Base-by-base conservation (phyloP, 2,329 filamentous ascomycete species). In the Clathrospora elynae region DNA sequence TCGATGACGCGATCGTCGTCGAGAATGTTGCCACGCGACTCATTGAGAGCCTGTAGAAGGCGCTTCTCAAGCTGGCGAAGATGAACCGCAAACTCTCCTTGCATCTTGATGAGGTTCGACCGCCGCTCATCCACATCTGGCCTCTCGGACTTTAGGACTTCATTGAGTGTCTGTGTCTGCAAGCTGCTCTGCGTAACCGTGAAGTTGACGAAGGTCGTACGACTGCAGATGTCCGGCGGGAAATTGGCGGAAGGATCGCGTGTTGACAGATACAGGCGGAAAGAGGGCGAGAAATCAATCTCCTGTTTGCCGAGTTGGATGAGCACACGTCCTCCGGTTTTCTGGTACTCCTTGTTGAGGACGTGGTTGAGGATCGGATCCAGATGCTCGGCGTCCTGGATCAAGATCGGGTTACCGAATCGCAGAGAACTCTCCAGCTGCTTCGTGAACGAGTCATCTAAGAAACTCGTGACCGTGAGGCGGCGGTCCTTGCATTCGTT, bases 51-150 rank as follows among this genome's bases (percentile, higher is more conserved):
- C 70, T 96, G 90, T 33, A 99, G 77, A 36, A 99, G 79, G 43
- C 88, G 86, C 74, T 96, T 96, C 77, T 99, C 95, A 18, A 99
- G 81, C 70, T 95, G 89, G 51, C 93, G 87, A 29, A 99, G 82
- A 72, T 96, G 92, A n/a, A 97, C 86, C 75, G 95, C 96, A 80
- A 99, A 99, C 73, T 99, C 95, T 63, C 93, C 93, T 75, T 99
- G 93, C 62, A 96, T 83, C 75, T 99, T 99, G 80, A 97, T 95
- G 55, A 99, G 84, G 69, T 99, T 97, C 23, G 91, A 95, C 43
- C 93, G 85, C 53, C 93, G 84, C 76, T 97, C 91, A 67, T 99
- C 93, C 12, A 99, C 90, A 73, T 99, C 93, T 3, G 95, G 93
- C 42, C 95, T 84, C 77, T 99, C 93, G 10, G 91, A 96, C 72